Base-by-base conservation (phyloP, 2,329 filamentous ascomycete genomes). In the Pyricularia pennisetigena region DNA sequence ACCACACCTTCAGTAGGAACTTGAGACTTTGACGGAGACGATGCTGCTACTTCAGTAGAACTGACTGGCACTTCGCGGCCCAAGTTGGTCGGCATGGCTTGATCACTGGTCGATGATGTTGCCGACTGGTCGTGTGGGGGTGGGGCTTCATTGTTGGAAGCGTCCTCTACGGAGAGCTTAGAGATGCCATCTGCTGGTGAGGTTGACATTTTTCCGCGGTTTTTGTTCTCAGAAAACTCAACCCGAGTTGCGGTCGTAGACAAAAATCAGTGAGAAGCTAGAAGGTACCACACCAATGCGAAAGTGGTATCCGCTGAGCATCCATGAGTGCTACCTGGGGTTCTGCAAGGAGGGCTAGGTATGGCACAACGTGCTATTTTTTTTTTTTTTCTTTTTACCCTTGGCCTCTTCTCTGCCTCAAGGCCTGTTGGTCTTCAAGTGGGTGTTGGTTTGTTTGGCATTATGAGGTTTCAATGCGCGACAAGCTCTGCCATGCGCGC, bases 91-190 rank as follows among this genome's bases (percentile, higher is more conserved):
- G 57, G n/a, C 8, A 23, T 24, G 10, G 57, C 57, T 26, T 61
- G 54, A n/a, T 59, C 23, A 61, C 57, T 73, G 69, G 78, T 59
- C 29, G 61, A 65, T 62, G 70, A 69, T 29, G 66, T 62, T 23
- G 69, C 65, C 7, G 70, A 68, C 8, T 16, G n/a, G 24, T 62
- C 65, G 35, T 62, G 30, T 24, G 29, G 41, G 54, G 54, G 35
- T 54, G 66, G 64, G 64, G 30, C 41, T n/a, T 57, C 41, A 8
- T n/a, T 14, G 23, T 61, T 61, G 57, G 57, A 61, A 61, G 57
- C 57, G 20, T 67, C 65, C 28, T 67, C 65, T 16, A 67, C 65
- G 26, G 65, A 59, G 24, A 67, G 16, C 49, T 67, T 57, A 14
- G 65, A 67, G 41, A 67, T 67, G 41, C 65, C 65, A 54, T 67